Base-by-base conservation (phyloP, 768 basidiomycete genomes). In the Rubroboletus satanas region DNA sequence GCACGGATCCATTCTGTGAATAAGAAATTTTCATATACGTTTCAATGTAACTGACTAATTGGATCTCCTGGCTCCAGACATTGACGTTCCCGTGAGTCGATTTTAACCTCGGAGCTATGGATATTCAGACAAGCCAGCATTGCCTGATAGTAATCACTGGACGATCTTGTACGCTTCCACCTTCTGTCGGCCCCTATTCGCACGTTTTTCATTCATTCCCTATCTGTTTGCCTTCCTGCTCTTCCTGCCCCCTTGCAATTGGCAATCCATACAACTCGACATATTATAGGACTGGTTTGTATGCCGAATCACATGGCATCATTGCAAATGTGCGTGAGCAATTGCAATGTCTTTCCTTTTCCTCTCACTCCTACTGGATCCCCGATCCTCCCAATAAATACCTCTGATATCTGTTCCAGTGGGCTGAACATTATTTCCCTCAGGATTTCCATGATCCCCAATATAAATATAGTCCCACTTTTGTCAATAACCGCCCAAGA, bases 251-350 rank as follows among this genome's bases (percentile, higher is more conserved):
- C 23, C 10, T 23, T 29, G 18, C 18, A 26, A 21, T 33, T 8
- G 5, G 8, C n/a, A 21, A 42, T 52, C 14, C 17, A 42, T 21
- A 15, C 42, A 32, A 56, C 21, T 37, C 18, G 41, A 21, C 37
- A 12, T 45, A 29, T 28, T 33, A 15, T 52, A 92, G 90, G 83
- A 94, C 91, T 31, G 93, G 93, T 5, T 79, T 95, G 4, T 82
- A 91, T 64, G 85, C 87, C 0, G 90, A 93, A 71, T 88, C 88
- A 31, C 90, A 94, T 69, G 92, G 91, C 4, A 90, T 95, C 47
- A 82, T 95, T 36, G 90, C 83, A 31, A 95, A 95, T 67, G 89
- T 90, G 63, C 33, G 79, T 64, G 14, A 35, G 15, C 15, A n/a
- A 32, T 35, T 48, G 9, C 7, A 21, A 17, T 21, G 5, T 28